These are phyloP conservation scores for Plasmodium sp. DNA, from an alignment of 169 alveolate genomes.

Conservation along the genomic window DNA sequence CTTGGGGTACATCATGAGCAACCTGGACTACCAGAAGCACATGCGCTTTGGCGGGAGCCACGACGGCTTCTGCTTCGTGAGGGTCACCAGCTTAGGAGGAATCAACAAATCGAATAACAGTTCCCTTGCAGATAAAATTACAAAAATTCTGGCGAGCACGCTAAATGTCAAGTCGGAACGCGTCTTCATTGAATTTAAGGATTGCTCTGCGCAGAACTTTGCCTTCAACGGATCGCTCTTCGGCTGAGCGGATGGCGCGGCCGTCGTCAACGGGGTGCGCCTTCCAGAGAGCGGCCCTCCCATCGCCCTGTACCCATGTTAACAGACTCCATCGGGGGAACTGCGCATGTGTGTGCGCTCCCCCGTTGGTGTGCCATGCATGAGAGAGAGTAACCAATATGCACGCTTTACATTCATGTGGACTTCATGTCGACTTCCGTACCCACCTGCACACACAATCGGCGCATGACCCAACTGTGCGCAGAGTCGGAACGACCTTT, in stretches of 20 bases:
- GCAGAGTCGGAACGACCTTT: not conserved
- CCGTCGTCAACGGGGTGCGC: not conserved
- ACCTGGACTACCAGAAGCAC: constrained; percentile 52
- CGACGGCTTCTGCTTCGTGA: constrained; percentile 53
- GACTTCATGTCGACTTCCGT: not conserved
- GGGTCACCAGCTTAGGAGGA: constrained; percentile 51
- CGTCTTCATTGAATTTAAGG: constrained; percentile 36
- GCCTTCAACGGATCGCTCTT: constrained; percentile 53
- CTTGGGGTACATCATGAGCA: constrained; percentile 42
- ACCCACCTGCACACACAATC: not conserved
- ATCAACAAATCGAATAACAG: constrained; percentile 38
- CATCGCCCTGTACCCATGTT: not conserved
- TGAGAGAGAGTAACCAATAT: not conserved
- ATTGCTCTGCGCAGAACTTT: constrained; percentile 39
- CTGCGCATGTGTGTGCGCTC: not conserved
- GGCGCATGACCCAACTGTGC: not conserved
- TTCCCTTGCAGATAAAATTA: constrained; percentile 38
- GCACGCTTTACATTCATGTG: not conserved
- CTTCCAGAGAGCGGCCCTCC: too few relatives aligned
- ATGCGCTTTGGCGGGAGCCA: constrained; percentile 26
- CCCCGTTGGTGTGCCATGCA: not conserved
- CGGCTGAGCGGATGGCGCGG: not conserved
- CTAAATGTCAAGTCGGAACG: constrained; percentile 35
- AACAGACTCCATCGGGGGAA: not conserved
- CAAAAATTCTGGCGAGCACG: constrained; percentile 4